Conservation (phyloP, 495 filamentous ascomycete genomes). For the Daldinia caldariorum region DNA sequence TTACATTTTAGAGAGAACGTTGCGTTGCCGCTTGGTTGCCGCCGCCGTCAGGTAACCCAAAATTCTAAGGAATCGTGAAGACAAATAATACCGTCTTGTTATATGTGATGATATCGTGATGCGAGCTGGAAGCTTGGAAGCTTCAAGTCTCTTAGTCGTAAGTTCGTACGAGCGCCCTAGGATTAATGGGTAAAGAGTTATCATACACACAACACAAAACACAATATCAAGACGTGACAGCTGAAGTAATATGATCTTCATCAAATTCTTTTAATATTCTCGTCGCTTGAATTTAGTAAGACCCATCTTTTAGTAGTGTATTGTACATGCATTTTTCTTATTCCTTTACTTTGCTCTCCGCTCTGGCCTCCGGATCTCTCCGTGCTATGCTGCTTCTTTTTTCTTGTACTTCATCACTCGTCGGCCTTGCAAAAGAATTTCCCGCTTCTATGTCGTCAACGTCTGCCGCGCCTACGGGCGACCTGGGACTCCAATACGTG, state of each 20-base stretch:
- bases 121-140: background rate
- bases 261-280: background rate
- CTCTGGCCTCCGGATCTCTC: background rate
- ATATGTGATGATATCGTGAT: slow-evolving; percentile 5
- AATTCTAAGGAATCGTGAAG: slow-evolving; percentile 50
- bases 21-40: slow-evolving; percentile 44
- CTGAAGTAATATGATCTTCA: background rate
- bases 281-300: background rate
- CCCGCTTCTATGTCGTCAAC: slow-evolving; percentile 12
- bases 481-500: slow-evolving; percentile 1
- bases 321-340: background rate
- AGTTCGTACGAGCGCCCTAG: background rate
- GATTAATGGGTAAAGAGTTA: background rate
- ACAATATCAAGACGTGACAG: background rate
- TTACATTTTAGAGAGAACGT: slow-evolving; percentile 34
- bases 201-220: no score
- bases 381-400: no score
- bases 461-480: background rate
- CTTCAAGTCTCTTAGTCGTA: background rate
- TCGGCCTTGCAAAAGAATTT: background rate
- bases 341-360: background rate
- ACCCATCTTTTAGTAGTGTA: background rate
- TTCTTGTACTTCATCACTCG: background rate
- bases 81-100: slow-evolving; percentile 26
- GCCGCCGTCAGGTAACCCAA: slow-evolving; percentile 47